phyloP scores from a whole-genome alignment of 2,329 filamentous ascomycete species.

The Zymoseptoria pseudotritici region DNA sequence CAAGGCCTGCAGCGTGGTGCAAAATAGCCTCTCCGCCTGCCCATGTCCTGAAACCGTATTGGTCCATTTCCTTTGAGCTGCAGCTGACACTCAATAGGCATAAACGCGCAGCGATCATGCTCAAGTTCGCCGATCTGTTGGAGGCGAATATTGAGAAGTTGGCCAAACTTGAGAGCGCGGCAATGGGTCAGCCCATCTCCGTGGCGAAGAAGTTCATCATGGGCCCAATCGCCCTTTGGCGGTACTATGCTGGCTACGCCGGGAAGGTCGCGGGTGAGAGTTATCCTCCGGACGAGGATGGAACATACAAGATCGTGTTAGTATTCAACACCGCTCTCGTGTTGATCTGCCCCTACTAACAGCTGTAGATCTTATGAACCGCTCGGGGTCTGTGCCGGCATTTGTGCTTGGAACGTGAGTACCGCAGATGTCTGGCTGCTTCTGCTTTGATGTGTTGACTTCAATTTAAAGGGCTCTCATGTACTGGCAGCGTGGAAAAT shows the following conservation, averaged over 20 bases:
- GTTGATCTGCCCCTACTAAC: not conserved
- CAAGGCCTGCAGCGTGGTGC: not conserved
- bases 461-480: constrained; percentile 23
- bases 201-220: constrained; percentile 29
- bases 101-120: constrained; percentile 60
- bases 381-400: constrained; percentile 35
- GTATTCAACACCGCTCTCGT: not conserved
- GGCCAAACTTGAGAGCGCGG: constrained; percentile 49
- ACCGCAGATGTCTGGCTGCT: not conserved
- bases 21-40: too few species aligned
- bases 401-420: constrained; percentile 36
- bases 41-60: too few species aligned
- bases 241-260: constrained; percentile 24
- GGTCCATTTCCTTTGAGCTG: too few species aligned
- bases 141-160: constrained; percentile 47
- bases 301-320: constrained; percentile 20
- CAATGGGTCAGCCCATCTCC: constrained; percentile 45
- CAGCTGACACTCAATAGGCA: not conserved
- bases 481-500: constrained; percentile 43
- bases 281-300: constrained; percentile 22
- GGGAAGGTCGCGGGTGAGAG: constrained; percentile 23
- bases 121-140: constrained; percentile 49
- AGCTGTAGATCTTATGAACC: constrained; percentile 33
- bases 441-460: not conserved
- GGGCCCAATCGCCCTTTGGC: constrained; percentile 17